Evolutionary conservation across 805 yeast genomes (phyloP).

Genomic region (Cyberlindnera euphorbiae): DNA sequence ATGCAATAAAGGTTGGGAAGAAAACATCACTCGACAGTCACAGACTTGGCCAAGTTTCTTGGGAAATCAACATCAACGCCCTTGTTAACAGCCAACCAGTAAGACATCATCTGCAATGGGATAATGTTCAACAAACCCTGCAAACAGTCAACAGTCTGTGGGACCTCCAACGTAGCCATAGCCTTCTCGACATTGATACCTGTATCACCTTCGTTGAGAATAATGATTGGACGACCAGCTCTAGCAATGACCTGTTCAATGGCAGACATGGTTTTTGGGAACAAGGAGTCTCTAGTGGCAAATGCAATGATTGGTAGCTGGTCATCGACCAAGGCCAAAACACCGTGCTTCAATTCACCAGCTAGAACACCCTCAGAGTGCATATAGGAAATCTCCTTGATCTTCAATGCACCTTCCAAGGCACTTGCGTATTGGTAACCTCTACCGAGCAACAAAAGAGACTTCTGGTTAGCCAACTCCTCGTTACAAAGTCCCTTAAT

Average conservation of each 20-base stretch:
- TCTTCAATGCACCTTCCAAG: slow-evolving; percentile 95
- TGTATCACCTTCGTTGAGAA: slow-evolving; percentile 79
- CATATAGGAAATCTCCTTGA: slow-evolving; percentile 97
- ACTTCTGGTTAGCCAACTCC: slow-evolving; percentile 74
- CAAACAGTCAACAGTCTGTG: slow-evolving; percentile 92
- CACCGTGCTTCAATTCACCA: slow-evolving; percentile 98
- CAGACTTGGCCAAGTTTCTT: slow-evolving; percentile 96
- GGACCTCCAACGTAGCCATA: slow-evolving; percentile 79
- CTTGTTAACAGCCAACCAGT: slow-evolving; percentile 92
- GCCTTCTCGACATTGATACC: slow-evolving; percentile 52
- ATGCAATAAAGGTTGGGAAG: too few relatives aligned
- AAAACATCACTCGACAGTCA: slow-evolving; percentile 90
- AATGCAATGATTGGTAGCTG: slow-evolving; percentile 90
- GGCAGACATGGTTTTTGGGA: slow-evolving; percentile 94
- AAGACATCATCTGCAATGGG: slow-evolving; percentile 93
- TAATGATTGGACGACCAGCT: slow-evolving; percentile 92
- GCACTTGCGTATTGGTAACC: slow-evolving; percentile 98
- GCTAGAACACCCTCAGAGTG: slow-evolving; percentile 99
- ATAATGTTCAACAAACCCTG: slow-evolving; percentile 94
- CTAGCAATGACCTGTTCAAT: slow-evolving; percentile 96
- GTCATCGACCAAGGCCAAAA: slow-evolving; percentile 92
- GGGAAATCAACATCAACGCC: slow-evolving; percentile 99
- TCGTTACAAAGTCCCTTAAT: slow-evolving; percentile 73
- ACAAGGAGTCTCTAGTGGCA: slow-evolving; percentile 93
- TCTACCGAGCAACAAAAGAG: slow-evolving; percentile 88